Conservation (phyloP, 2,329 filamentous ascomycete species). For the Byssoonygena ceratinophila region DNA sequence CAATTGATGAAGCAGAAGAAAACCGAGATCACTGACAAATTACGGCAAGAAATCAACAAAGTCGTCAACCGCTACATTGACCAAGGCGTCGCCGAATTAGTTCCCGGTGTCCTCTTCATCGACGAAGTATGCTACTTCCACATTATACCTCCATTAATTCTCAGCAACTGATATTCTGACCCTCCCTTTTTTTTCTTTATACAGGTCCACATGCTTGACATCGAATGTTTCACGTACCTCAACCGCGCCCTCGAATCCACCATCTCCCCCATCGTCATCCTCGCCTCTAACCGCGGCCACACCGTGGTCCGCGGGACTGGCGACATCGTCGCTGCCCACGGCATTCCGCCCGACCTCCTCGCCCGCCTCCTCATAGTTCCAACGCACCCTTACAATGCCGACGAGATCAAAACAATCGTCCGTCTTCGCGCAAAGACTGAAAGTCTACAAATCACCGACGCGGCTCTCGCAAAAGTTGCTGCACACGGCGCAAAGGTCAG, state of each 20-base stretch:
- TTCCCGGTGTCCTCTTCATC: slow-evolving; percentile 97
- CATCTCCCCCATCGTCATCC: slow-evolving; percentile 92
- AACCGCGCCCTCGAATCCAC: slow-evolving; percentile 93
- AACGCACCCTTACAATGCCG: slow-evolving; percentile 74
- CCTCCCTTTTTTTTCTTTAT: slow-evolving; percentile 20
- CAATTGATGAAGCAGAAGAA: slow-evolving; percentile 99
- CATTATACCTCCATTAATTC: not conserved
- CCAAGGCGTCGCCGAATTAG: slow-evolving; percentile 91
- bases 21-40: slow-evolving; percentile 98
- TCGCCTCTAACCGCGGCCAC: slow-evolving; percentile 92
- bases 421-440: slow-evolving; percentile 74
- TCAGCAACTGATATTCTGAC: not conserved
- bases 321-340: slow-evolving; percentile 71
- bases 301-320: slow-evolving; percentile 83
- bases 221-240: slow-evolving; percentile 98
- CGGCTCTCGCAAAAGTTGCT: slow-evolving; percentile 76
- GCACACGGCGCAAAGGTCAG: slow-evolving; percentile 81
- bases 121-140: slow-evolving; percentile 62
- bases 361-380: slow-evolving; percentile 91
- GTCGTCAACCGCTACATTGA: slow-evolving; percentile 99
- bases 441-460: slow-evolving; percentile 64
- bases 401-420: slow-evolving; percentile 90
- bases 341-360: slow-evolving; percentile 86
- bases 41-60: slow-evolving; percentile 94
- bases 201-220: slow-evolving; percentile 97